Evolutionary conservation across 1,139 yeast genomes (phyloP).

Genomic region (Candida sanyaensis): DNA sequence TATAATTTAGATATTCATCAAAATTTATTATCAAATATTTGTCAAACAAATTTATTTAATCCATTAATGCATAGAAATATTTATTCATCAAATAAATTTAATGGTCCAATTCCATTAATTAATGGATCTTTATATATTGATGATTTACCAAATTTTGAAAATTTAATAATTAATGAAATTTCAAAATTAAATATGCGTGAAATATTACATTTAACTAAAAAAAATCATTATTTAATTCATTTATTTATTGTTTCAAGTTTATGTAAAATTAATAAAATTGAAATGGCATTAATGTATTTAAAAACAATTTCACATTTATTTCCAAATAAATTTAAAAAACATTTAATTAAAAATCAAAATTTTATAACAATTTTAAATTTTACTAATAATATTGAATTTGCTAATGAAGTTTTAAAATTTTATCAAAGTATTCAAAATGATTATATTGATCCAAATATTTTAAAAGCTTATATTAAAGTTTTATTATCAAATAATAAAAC

Average conservation of each 20-base stretch:
- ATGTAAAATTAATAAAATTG: constrained; percentile 25
- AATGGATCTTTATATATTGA: constrained; percentile 25
- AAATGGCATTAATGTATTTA: constrained; percentile 29
- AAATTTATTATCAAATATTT: constrained; percentile 13
- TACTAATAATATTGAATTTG: background rate
- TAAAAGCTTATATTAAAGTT: constrained; percentile 2
- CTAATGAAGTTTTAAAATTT: constrained; percentile 1
- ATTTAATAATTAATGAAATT: constrained; percentile 18
- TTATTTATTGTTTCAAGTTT: constrained; percentile 29
- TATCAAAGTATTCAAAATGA: constrained; percentile 2
- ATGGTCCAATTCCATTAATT: constrained; percentile 23
- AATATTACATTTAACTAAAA: constrained; percentile 5
- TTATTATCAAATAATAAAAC: constrained; percentile 2
- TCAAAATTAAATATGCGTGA: constrained; percentile 1
- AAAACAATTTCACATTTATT: constrained; percentile 20
- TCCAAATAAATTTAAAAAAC: constrained; percentile 10
- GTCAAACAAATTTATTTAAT: constrained; percentile 19
- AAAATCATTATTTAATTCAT: constrained; percentile 27
- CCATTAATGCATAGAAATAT: constrained; percentile 33
- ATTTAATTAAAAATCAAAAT: constrained; percentile 8
- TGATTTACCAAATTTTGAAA: constrained; percentile 35
- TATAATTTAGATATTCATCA: constrained; percentile 22
- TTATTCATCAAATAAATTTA: constrained; percentile 20
- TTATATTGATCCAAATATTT: background rate
- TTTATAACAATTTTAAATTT: constrained; percentile 8